These are phyloP conservation scores for Staphylotrichum tortipilum DNA, from an alignment of 495 filamentous ascomycete species.

Conservation along the genomic window DNA sequence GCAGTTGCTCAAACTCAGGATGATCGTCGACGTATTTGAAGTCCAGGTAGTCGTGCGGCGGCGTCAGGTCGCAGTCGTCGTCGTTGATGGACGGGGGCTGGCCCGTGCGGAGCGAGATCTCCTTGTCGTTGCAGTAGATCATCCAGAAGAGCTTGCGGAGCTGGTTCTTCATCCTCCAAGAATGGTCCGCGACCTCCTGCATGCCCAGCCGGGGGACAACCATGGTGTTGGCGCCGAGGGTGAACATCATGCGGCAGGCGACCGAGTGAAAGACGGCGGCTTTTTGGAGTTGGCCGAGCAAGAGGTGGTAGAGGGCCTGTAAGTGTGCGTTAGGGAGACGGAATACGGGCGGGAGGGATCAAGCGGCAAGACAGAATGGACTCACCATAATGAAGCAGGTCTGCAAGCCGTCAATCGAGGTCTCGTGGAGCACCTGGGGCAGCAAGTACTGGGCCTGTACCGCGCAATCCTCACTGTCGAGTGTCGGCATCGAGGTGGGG, in stretches of 20 bases:
- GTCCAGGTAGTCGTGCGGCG: conserved; percentile 39
- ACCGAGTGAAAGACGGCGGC: conserved; percentile 36
- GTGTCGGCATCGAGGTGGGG: conserved; percentile 29
- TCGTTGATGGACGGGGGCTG: conserved; percentile 45
- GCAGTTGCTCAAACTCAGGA: conserved; percentile 3
- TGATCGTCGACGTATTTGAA: conserved; percentile 20
- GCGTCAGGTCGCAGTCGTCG: conserved; percentile 46
- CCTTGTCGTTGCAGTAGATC: conserved; percentile 45
- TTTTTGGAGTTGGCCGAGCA: conserved; percentile 39
- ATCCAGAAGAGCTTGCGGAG: conserved; percentile 48
- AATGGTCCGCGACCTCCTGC: background rate
- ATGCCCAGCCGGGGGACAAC: conserved; percentile 5
- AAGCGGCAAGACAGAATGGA: too few species aligned
- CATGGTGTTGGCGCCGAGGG: conserved; percentile 37
- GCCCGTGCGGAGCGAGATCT: conserved; percentile 41
- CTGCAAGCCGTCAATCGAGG: conserved; percentile 34
- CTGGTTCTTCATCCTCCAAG: conserved; percentile 15
- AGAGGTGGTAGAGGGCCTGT: conserved; percentile 36
- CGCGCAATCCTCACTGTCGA: conserved; percentile 17
- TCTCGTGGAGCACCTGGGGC: conserved; percentile 34
- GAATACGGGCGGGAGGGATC: too few species aligned
- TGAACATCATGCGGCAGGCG: conserved; percentile 38
- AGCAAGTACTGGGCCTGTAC: conserved; percentile 34
- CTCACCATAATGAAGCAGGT: conserved; percentile 39
- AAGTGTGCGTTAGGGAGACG: too few species aligned